Conservation (phyloP, 768 basidiomycete genomes). For the Lanmaoa rubissima region DNA sequence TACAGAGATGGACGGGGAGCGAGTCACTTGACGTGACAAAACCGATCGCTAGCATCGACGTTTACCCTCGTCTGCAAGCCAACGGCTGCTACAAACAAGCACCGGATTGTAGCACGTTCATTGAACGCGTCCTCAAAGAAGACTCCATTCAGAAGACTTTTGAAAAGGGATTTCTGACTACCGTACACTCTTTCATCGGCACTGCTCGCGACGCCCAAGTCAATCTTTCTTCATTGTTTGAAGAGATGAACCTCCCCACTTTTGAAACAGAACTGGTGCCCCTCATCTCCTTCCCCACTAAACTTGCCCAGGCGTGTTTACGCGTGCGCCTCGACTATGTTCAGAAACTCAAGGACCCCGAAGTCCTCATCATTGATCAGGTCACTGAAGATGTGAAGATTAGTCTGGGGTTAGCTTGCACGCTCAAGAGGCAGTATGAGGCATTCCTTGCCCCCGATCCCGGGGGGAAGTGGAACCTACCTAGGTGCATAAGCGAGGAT, state of each 20-base stretch:
- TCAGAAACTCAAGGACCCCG: slow-evolving; percentile 83
- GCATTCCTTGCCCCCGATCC: slow-evolving; percentile 88
- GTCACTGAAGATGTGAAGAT: slow-evolving; percentile 91
- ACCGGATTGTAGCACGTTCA: slow-evolving; percentile 78
- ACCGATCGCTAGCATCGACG: slow-evolving; percentile 66
- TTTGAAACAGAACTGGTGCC: slow-evolving; percentile 88
- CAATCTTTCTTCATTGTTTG: slow-evolving; percentile 69
- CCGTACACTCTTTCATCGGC: slow-evolving; percentile 83
- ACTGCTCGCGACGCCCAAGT: slow-evolving; percentile 86
- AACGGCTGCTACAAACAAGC: slow-evolving; percentile 42
- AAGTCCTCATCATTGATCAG: slow-evolving; percentile 88
- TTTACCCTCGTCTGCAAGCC: slow-evolving; percentile 29
- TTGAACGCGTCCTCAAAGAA: slow-evolving; percentile 92
- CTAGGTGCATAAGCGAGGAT: slow-evolving; percentile 83
- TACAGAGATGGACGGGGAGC: slow-evolving; percentile 93
- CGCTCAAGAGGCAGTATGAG: slow-evolving; percentile 93
- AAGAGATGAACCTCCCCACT: slow-evolving; percentile 86
- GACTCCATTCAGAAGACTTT: slow-evolving; percentile 95
- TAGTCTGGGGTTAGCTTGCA: slow-evolving; percentile 87
- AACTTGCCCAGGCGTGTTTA: slow-evolving; percentile 88
- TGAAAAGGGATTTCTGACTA: slow-evolving; percentile 84
- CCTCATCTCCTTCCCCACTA: slow-evolving; percentile 94
- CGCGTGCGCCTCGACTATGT: slow-evolving; percentile 89
- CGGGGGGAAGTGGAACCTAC: slow-evolving; percentile 84
- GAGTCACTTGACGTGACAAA: slow-evolving; percentile 87